phyloP scores from a whole-genome alignment of 73 alveolate genomes.

The Paramecium primaurelia region DNA sequence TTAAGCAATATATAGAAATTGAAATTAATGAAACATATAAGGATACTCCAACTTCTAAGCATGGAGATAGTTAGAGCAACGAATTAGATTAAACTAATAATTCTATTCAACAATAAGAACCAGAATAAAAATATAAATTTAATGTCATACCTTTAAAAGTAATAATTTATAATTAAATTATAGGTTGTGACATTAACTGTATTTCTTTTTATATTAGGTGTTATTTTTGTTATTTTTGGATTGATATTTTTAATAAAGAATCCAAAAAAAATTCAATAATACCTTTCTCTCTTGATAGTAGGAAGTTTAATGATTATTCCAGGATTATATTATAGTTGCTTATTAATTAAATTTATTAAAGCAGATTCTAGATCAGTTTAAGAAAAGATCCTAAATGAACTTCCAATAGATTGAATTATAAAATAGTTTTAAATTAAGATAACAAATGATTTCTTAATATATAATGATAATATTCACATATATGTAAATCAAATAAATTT shows the following conservation, averaged over 20 bases:
- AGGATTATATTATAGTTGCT: not conserved
- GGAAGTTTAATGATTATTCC: not conserved
- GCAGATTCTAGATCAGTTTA: not conserved
- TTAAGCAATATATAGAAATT: not conserved
- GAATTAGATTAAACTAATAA: not conserved
- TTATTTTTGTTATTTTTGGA: not conserved
- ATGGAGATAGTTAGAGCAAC: not conserved
- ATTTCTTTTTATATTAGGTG: not conserved
- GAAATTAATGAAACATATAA: not conserved
- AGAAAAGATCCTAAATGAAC: not conserved
- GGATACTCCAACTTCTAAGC: not conserved
- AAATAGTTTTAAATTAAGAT: not conserved
- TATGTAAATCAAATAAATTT: no score
- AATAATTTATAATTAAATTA: not conserved
- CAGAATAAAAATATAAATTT: not conserved
- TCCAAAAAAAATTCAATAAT: not conserved
- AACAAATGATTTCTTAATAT: not conserved
- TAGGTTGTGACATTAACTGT: not conserved
- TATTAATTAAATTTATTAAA: not conserved
- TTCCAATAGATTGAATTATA: conserved; percentile 25
- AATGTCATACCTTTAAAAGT: not conserved
- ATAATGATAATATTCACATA: no score
- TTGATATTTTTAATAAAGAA: not conserved
- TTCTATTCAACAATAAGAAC: not conserved
- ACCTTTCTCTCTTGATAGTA: not conserved